These are phyloP conservation scores for Trichoderma polysporum DNA, from an alignment of 2,329 filamentous ascomycete genomes.

Conservation along the genomic window DNA sequence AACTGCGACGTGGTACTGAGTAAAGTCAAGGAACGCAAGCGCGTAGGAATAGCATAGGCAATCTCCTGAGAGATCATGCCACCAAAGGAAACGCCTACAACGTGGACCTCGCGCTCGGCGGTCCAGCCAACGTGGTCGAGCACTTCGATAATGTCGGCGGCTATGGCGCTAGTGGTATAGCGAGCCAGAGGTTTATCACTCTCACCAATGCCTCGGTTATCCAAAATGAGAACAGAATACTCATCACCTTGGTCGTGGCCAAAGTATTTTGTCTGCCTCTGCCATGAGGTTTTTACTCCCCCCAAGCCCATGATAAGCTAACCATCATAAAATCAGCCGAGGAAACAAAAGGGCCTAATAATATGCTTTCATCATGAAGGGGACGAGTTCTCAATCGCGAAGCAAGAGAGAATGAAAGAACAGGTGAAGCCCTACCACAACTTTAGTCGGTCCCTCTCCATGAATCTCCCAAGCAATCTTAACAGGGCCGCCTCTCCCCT, in stretches of 20 bases:
- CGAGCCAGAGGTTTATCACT: slow-evolving; percentile 74
- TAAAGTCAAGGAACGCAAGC: slow-evolving; percentile 57
- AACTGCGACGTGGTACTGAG: slow-evolving; percentile 61
- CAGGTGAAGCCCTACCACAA: slow-evolving; percentile 59
- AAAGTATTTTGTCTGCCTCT: slow-evolving; percentile 80
- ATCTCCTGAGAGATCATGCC: slow-evolving; percentile 93
- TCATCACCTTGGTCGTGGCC: slow-evolving; percentile 66
- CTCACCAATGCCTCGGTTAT: slow-evolving; percentile 82
- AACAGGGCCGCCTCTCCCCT: slow-evolving; percentile 70
- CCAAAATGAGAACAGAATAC: slow-evolving; percentile 74
- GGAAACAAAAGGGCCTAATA: not conserved
- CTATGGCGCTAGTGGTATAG: slow-evolving; percentile 85
- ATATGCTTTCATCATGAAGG: not conserved
- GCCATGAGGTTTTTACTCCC: slow-evolving; percentile 67
- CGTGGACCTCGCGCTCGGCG: slow-evolving; percentile 53
- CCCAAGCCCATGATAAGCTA: slow-evolving; percentile 82
- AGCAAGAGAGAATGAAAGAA: too few relatives aligned
- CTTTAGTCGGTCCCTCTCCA: slow-evolving; percentile 67
- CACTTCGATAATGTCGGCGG: slow-evolving; percentile 71
- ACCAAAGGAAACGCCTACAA: slow-evolving; percentile 80
- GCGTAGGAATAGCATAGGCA: slow-evolving; percentile 51
- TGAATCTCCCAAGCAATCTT: slow-evolving; percentile 79
- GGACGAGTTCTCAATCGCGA: not conserved
- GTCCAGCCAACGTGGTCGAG: slow-evolving; percentile 69
- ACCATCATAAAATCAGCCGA: not conserved